Evolutionary conservation across 1,284 basidiomycete species (phyloP), one percentile per base, ranked within the genome.

Genomic region (Golubevia pallescens): DNA sequence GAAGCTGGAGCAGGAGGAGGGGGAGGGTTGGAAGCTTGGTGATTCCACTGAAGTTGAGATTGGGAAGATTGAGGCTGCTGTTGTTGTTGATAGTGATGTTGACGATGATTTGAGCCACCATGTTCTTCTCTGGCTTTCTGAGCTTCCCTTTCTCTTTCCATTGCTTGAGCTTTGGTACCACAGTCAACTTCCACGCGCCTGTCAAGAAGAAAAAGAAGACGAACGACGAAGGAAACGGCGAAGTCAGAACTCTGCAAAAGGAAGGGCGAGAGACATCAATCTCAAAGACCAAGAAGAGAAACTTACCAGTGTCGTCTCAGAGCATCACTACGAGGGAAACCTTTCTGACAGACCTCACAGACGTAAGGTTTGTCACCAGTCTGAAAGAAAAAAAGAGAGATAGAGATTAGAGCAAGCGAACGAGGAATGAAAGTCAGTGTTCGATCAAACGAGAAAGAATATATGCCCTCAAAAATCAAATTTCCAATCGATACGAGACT

Each of bases 291-390:
- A 16, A 48, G 42, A 48, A 13, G 42, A 10, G 42, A 48, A 48
- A 60, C 56, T 19, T 28, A 56, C 63, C 81, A 84, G 55, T 85
- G 82, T 23, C 82, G 68, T 14, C 82, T 72, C 23, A 85, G 58
- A 20, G 82, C 82, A 61, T 85, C 82, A 57, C 75, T 80, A 14
- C 82, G 66, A 1, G 82, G 82, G 62, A 85, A 85, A 6, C 79
- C 82, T 57, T 80, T 80, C 16, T 76, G 70, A 68, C 82, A 85
- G 51, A 74, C 75, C 32, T 78, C 71, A 66, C 82, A 85, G 1
- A 84, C 68, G 61, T 85, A 85, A 16, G 82, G 82, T 64, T 80
- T 80, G 65, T 85, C 82, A 51, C 82, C 82, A 16, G 79, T 80
- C 57, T 68, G 61, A 51, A 21, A 23, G 3, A 55, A 62, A 52